phyloP scores from a whole-genome alignment of 805 yeast genomes.

The Suhomyces sp. region DNA sequence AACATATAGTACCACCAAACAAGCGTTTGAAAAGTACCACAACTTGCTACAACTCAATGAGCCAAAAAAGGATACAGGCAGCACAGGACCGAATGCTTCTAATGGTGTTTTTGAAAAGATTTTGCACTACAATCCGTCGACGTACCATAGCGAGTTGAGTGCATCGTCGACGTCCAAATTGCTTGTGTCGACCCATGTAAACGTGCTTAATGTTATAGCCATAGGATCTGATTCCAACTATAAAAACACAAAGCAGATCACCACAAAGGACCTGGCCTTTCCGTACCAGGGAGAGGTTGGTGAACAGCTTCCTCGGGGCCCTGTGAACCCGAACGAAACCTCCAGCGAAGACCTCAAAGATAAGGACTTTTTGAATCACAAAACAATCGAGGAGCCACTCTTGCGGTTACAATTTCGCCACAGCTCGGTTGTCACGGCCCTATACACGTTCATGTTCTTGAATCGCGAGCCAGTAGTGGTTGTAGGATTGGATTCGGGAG shows the following conservation, averaged over 20 bases:
- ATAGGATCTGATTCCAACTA: constrained; percentile 27
- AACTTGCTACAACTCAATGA: neutral
- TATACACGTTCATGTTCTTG: constrained; percentile 28
- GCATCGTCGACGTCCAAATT: constrained; percentile 30
- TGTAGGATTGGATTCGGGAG: constrained; percentile 67
- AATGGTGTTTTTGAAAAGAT: constrained; percentile 3
- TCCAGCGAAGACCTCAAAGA: neutral
- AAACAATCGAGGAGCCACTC: constrained; percentile 44
- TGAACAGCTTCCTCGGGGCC: constrained; percentile 1
- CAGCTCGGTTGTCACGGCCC: constrained; percentile 37
- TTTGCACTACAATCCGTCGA: constrained; percentile 15
- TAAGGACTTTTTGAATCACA: constrained; percentile 23
- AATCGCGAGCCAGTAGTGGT: constrained; percentile 46
- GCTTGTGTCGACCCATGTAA: constrained; percentile 47
- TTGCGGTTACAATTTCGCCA: constrained; percentile 40
- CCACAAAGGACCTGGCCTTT: constrained; percentile 19
- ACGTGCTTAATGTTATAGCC: constrained; percentile 46
- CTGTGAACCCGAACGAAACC: neutral
- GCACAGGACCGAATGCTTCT: neutral
- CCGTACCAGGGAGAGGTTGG: constrained; percentile 16
- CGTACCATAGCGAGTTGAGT: constrained; percentile 26
- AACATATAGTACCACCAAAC: neutral
- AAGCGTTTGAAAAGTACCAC: neutral
- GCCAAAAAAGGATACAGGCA: neutral
- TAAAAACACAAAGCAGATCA: constrained; percentile 17